These are phyloP conservation scores for Noccaea caerulescens DNA, from an alignment of 345 rosid genomes.

Conservation along the genomic window DNA sequence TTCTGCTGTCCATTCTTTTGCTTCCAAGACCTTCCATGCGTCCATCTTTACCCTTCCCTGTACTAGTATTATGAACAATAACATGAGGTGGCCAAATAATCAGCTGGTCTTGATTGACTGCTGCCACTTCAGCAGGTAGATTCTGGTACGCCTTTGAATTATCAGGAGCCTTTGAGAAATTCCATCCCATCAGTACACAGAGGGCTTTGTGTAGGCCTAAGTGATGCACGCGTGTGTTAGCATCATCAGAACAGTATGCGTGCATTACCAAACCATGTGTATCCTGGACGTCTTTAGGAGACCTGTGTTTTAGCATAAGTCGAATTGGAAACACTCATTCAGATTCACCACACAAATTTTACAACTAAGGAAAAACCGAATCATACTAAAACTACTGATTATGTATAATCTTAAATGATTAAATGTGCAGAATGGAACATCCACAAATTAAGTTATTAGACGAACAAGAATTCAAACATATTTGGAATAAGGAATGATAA, in stretches of 20 bases:
- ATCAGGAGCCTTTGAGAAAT: constrained; percentile 82
- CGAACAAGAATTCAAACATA: neutral
- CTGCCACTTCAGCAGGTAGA: constrained; percentile 76
- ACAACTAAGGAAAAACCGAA: constrained; percentile 38
- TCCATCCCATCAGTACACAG: constrained; percentile 97
- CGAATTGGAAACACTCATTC: constrained; percentile 62
- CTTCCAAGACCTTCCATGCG: constrained; percentile 98
- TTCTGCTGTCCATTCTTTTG: constrained; percentile 88
- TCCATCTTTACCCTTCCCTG: constrained; percentile 94
- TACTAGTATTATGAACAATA: constrained; percentile 87
- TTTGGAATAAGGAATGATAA: constrained; percentile 17
- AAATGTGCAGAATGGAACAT: constrained; percentile 19
- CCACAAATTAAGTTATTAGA: constrained; percentile 19
- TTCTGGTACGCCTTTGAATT: constrained; percentile 79
- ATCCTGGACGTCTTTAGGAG: constrained; percentile 81
- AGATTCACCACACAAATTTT: constrained; percentile 50
- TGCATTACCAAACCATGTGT: constrained; percentile 94
- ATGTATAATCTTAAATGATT: constrained; percentile 11
- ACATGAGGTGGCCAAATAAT: constrained; percentile 97
- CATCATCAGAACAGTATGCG: constrained; percentile 80
- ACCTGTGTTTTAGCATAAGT: constrained; percentile 85
- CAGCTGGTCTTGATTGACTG: constrained; percentile 82
- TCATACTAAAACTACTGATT: constrained; percentile 2
- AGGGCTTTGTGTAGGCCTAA: constrained; percentile 96
- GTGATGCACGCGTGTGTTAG: constrained; percentile 81